These are phyloP conservation scores for Cynara cardunculus DNA, from an alignment of 129 eudicot species.

Conservation along the genomic window DNA sequence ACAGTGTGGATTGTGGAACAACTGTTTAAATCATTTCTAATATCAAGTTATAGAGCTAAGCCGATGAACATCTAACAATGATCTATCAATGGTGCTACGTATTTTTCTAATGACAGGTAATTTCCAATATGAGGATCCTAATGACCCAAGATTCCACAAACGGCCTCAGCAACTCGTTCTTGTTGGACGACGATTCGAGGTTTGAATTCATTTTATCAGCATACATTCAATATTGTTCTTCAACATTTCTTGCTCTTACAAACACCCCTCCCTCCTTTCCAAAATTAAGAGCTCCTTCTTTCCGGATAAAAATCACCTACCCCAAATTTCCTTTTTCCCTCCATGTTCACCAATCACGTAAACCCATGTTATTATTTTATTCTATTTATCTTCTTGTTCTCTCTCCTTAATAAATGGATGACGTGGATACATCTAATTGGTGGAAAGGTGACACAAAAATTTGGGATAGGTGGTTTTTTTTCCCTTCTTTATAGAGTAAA, in stretches of 20 bases:
- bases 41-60: not conserved
- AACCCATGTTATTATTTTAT: not conserved
- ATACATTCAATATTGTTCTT: not conserved
- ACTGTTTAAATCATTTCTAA: no score
- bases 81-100: not conserved
- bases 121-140: conserved; percentile 74
- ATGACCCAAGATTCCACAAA: conserved; percentile 91
- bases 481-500: not conserved
- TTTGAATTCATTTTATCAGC: conserved; percentile 6
- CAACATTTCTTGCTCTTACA: not conserved
- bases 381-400: not conserved
- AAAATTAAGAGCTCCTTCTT: not conserved
- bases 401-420: not conserved
- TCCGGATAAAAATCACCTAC: not conserved
- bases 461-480: not conserved
- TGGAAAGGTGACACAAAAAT: not conserved
- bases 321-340: not conserved
- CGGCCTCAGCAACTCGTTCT: conserved; percentile 73
- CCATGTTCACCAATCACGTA: not conserved
- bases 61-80: not conserved
- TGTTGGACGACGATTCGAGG: conserved; percentile 94
- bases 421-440: not conserved
- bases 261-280: not conserved
- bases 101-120: conserved; percentile 44
- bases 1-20: no score